phyloP scores from a whole-genome alignment of 139 green algal genomes.

The Dunaliella sp. region DNA sequence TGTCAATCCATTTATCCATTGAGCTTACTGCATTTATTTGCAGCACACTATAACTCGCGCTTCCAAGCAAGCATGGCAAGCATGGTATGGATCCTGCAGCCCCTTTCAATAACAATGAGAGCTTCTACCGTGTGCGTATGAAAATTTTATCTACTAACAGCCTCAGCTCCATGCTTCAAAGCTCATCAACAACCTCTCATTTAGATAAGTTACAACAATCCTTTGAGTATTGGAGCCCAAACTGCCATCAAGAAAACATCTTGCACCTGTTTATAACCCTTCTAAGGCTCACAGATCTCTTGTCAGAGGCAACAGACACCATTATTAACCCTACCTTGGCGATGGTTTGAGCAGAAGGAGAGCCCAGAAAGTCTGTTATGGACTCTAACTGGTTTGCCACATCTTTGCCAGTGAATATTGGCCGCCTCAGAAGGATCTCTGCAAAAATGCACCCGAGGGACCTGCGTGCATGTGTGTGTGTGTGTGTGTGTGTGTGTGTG shows the following conservation, averaged over 20 bases:
- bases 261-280: too few species aligned
- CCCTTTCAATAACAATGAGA: too few species aligned
- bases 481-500: not conserved
- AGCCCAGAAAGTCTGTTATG: conserved; percentile 39
- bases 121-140: too few species aligned
- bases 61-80: not conserved
- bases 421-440: conserved; percentile 73
- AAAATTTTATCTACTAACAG: too few species aligned
- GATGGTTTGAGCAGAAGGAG: conserved; percentile 20
- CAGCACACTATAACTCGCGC: not conserved
- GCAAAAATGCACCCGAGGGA: conserved; percentile 95
- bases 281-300: too few species aligned
- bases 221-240: not conserved
- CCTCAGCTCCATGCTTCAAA: too few species aligned
- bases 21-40: too few species aligned
- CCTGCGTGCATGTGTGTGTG: not conserved
- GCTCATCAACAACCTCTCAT: not conserved
- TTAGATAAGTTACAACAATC: not conserved
- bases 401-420: conserved; percentile 66
- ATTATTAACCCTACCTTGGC: too few species aligned
- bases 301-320: too few species aligned
- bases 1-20: too few species aligned
- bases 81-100: too few species aligned
- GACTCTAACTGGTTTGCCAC: conserved; percentile 34
- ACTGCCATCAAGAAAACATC: too few species aligned